Percentiles rank a stretch among this genome's conserved stretches.
Evolutionary conservation across 805 yeast genomes (phyloP).

Genomic region (Hanseniaspora mollemarum): DNA sequence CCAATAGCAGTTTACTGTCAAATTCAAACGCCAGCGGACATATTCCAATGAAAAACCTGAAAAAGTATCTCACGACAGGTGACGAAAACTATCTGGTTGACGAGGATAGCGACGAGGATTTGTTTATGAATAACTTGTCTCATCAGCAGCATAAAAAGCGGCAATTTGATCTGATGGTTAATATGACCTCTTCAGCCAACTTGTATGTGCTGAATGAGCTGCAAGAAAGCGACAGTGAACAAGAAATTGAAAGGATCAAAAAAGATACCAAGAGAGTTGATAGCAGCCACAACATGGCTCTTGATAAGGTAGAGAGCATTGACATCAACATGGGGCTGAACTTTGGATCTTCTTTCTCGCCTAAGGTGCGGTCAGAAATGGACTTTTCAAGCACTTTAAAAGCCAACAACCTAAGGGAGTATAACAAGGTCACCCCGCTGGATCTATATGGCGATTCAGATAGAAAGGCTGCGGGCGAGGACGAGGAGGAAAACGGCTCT

Average conservation of each 20-base stretch:
- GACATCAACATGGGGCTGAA: conserved; percentile 1
- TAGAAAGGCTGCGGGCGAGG: background rate
- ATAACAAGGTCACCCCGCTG: background rate
- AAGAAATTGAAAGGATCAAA: conserved; percentile 13
- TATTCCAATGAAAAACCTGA: conserved; percentile 27
- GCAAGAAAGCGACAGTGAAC: conserved; percentile 17
- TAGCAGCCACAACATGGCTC: background rate
- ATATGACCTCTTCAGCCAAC: conserved; percentile 13
- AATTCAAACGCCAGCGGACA: conserved; percentile 39
- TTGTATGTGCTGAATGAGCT: background rate
- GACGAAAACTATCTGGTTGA: conserved; percentile 21
- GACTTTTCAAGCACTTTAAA: conserved; percentile 1
- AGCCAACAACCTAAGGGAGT: background rate
- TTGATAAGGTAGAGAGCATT: conserved; percentile 10
- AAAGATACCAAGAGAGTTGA: background rate
- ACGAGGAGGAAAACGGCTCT: background rate
- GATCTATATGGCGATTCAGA: conserved; percentile 7
- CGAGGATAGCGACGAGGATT: conserved; percentile 26
- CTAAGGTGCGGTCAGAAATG: no score
- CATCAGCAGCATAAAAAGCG: conserved; percentile 12
- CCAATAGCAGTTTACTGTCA: conserved; percentile 4
- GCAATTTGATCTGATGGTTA: conserved; percentile 17
- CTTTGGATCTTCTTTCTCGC: no score
- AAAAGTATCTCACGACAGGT: conserved; percentile 17
- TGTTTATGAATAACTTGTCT: conserved; percentile 32